phyloP scores from a whole-genome alignment of 1,284 basidiomycete species.

The Sanghuangporus weigelae region DNA sequence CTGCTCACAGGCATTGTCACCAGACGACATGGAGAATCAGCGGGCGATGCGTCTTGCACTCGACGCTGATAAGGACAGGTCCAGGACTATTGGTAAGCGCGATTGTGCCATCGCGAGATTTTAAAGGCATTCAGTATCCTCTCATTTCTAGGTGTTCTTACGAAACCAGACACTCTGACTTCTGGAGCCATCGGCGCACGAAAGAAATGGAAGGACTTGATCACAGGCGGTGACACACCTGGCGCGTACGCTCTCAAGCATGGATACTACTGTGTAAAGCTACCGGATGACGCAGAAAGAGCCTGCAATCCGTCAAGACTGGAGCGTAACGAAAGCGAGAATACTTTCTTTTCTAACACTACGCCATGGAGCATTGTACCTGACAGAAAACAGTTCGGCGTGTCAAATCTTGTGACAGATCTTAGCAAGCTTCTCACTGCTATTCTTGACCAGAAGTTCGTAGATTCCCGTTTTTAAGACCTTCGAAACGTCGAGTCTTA shows the following conservation, averaged over 20 bases:
- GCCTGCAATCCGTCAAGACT: constrained; percentile 29
- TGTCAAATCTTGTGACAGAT: constrained; percentile 46
- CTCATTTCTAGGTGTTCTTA: constrained; percentile 45
- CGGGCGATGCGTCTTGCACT: constrained; percentile 48
- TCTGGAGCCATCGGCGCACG: constrained; percentile 39
- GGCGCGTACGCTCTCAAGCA: constrained; percentile 38
- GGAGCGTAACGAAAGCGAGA: constrained; percentile 36
- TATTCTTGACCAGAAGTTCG: constrained; percentile 49
- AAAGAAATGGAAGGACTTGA: constrained; percentile 44
- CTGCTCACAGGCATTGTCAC: background rate
- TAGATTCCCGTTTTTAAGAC: constrained; percentile 6
- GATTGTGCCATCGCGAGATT: background rate
- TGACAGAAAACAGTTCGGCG: constrained; percentile 47
- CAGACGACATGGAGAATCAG: constrained; percentile 67
- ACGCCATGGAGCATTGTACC: constrained; percentile 45
- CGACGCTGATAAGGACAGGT: constrained; percentile 44
- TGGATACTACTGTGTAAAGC: constrained; percentile 64
- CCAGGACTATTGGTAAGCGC: constrained; percentile 51
- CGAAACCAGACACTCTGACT: constrained; percentile 55
- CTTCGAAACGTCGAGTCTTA: background rate
- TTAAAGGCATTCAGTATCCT: background rate
- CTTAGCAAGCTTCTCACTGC: constrained; percentile 47
- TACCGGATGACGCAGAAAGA: constrained; percentile 57
- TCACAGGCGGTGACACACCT: constrained; percentile 35
- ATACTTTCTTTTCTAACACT: constrained; percentile 42